Percentiles rank a stretch among this genome's conserved stretches.
Conservation (phyloP, 352 stramenopile species). For the Pythium phragmitis region DNA sequence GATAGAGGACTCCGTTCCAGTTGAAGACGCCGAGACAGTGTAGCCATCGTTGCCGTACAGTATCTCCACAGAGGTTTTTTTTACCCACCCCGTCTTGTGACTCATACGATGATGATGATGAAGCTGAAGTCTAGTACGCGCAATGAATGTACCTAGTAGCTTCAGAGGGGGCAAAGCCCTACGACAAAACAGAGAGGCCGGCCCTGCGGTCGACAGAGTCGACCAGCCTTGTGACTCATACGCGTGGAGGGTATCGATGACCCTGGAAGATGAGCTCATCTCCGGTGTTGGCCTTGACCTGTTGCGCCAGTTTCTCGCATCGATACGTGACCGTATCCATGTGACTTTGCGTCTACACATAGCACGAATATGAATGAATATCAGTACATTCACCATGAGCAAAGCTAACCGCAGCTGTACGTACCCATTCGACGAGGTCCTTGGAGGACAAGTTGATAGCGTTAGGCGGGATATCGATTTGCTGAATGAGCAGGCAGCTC, state of each 20-base stretch:
- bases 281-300: constrained; percentile 49
- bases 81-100: background rate
- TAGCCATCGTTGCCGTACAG: background rate
- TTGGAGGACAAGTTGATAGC: constrained; percentile 7
- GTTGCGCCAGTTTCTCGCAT: constrained; percentile 36
- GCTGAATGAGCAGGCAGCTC: constrained; percentile 34
- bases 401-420: background rate
- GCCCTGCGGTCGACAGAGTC: background rate
- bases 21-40: background rate
- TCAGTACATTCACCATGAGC: background rate
- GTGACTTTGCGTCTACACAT: constrained; percentile 34
- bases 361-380: background rate
- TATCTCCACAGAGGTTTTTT: background rate
- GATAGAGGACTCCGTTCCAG: background rate
- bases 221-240: background rate
- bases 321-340: constrained; percentile 47
- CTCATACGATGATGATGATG: no score
- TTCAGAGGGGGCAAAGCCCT: no score
- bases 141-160: no score
- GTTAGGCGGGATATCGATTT: constrained; percentile 34
- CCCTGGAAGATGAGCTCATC: constrained; percentile 72
- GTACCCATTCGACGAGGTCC: constrained; percentile 48
- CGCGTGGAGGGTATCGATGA: constrained; percentile 37
- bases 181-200: no score
- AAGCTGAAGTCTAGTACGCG: no score